phyloP scores from a whole-genome alignment of 257 asterid species.

The Rhazya stricta region DNA sequence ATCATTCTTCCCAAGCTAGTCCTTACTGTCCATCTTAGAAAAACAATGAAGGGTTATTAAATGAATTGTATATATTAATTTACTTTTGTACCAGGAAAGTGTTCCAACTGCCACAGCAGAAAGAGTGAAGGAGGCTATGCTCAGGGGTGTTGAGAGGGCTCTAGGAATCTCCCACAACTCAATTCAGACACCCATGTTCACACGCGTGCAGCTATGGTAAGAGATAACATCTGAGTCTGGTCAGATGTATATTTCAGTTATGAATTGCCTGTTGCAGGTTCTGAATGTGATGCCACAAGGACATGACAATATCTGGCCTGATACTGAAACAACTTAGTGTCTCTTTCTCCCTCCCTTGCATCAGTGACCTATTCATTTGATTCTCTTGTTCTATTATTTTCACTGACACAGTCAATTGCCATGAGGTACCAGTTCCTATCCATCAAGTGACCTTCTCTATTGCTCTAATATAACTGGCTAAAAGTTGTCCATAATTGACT shows the following conservation, averaged over 20 bases:
- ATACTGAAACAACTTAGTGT: neutral
- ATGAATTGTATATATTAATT: neutral
- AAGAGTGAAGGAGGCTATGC: slow-evolving; percentile 79
- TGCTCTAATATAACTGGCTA: neutral
- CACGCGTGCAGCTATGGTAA: slow-evolving; percentile 83
- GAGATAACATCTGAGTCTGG: slow-evolving; percentile 12
- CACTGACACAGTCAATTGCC: neutral
- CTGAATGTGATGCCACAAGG: neutral
- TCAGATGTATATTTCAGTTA: neutral
- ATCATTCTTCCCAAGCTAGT: neutral
- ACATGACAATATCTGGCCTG: neutral
- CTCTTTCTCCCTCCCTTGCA: neutral
- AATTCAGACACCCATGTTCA: slow-evolving; percentile 60
- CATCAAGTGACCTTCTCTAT: neutral
- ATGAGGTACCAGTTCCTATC: neutral
- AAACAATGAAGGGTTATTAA: neutral
- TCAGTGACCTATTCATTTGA: neutral
- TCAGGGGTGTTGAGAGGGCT: slow-evolving; percentile 75
- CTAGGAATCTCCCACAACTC: slow-evolving; percentile 61
- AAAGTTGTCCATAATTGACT: no score
- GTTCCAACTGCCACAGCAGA: slow-evolving; percentile 71
- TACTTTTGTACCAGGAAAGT: slow-evolving; percentile 53
- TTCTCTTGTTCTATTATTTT: neutral
- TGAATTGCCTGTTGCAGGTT: neutral
- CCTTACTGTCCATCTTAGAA: neutral